phyloP scores from a whole-genome alignment of 2,329 filamentous ascomycete species.

The Hymenoscyphus linearis region DNA sequence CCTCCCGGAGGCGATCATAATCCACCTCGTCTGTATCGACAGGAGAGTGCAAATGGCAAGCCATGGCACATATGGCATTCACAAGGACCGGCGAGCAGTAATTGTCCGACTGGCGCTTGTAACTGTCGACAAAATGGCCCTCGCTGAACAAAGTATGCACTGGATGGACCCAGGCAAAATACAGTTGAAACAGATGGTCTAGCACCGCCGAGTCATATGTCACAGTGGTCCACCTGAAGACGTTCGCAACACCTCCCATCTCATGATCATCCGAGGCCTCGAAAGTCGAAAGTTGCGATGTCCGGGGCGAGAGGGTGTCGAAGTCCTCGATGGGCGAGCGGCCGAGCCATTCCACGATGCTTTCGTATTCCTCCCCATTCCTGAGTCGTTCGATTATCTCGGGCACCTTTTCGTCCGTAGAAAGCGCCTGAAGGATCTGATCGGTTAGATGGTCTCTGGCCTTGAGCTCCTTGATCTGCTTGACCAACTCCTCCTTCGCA shows the following conservation, averaged over 20 bases:
- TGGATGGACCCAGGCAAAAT: constrained; percentile 34
- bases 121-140: constrained; percentile 28
- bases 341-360: constrained; percentile 29
- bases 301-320: constrained; percentile 22
- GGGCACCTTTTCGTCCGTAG: constrained; percentile 24
- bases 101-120: constrained; percentile 14
- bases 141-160: constrained; percentile 33
- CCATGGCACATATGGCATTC: constrained; percentile 33
- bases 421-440: constrained; percentile 28
- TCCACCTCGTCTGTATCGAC: constrained; percentile 21
- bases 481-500: constrained; percentile 32
- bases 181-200: constrained; percentile 32
- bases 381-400: constrained; percentile 30
- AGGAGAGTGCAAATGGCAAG: constrained; percentile 28
- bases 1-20: constrained; percentile 22
- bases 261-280: constrained; percentile 25
- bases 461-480: constrained; percentile 30
- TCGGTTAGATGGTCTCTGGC: constrained; percentile 28
- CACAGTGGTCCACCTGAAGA: constrained; percentile 27
- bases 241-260: constrained; percentile 15
- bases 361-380: constrained; percentile 27
- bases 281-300: constrained; percentile 24
- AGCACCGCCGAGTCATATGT: constrained; percentile 23
- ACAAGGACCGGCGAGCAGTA: constrained; percentile 30
- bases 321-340: constrained; percentile 20